Evolutionary conservation across 768 basidiomycete species (phyloP).

Genomic region (Dendrothele bispora): DNA sequence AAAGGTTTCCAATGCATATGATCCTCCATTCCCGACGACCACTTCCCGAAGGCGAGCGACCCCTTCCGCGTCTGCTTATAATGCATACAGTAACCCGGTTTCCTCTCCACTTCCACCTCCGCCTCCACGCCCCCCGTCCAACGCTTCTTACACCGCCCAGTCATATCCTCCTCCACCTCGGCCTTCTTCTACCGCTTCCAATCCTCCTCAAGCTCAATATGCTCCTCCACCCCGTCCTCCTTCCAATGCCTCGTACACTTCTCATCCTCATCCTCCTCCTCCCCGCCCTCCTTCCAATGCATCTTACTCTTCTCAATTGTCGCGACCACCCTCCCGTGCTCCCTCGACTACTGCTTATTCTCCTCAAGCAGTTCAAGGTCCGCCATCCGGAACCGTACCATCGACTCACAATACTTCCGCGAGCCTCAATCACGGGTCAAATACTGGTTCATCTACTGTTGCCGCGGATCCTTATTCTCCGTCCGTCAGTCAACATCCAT

Average conservation of each 20-base stretch:
- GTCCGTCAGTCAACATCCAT: too few species aligned
- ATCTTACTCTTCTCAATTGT: not conserved
- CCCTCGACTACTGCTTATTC: not conserved
- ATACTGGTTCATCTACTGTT: too few species aligned
- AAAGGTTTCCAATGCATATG: slow-evolving; percentile 71
- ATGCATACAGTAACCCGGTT: slow-evolving; percentile 13
- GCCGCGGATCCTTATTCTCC: too few species aligned
- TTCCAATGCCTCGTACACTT: slow-evolving; percentile 12
- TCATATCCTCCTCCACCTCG: not conserved
- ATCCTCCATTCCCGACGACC: slow-evolving; percentile 68
- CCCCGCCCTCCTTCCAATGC: slow-evolving; percentile 9
- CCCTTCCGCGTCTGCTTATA: slow-evolving; percentile 22
- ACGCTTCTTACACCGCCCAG: not conserved
- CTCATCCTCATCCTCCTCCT: slow-evolving; percentile 19
- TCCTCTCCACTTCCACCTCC: slow-evolving; percentile 19
- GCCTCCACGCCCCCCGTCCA: slow-evolving; percentile 13
- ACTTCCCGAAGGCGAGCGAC: slow-evolving; percentile 23
- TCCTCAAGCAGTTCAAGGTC: slow-evolving; percentile 10
- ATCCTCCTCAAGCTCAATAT: slow-evolving; percentile 8
- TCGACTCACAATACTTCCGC: too few species aligned
- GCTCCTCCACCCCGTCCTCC: slow-evolving; percentile 14
- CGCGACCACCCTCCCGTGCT: not conserved
- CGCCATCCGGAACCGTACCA: slow-evolving; percentile 15
- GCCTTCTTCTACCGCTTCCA: not conserved
- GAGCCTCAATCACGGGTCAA: too few species aligned